Conservation (phyloP, 371 early-diverging fungal genomes). For the Mucor circinelloides region DNA sequence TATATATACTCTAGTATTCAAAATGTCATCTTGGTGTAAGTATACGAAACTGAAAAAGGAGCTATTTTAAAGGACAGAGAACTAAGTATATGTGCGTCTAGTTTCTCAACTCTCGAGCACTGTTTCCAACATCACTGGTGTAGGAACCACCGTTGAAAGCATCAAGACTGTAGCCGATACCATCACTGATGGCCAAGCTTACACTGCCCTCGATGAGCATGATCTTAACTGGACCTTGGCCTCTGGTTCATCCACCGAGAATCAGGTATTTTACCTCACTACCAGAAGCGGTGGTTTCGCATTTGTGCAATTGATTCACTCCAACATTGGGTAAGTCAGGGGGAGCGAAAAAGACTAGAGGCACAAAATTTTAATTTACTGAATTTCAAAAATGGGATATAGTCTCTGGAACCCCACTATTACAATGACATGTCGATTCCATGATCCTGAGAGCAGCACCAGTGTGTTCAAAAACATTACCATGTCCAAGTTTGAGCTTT, state of each 20-base stretch:
- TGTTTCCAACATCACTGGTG: constrained; percentile 51
- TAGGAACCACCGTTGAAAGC: constrained; percentile 33
- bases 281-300: constrained; percentile 74
- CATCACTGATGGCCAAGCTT: constrained; percentile 59
- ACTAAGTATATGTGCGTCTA: background rate
- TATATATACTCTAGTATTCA: background rate
- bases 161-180: constrained; percentile 59
- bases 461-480: constrained; percentile 76
- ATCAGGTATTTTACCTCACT: constrained; percentile 85
- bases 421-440: constrained; percentile 77
- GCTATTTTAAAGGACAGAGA: background rate
- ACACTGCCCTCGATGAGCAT: constrained; percentile 57
- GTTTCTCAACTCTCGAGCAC: constrained; percentile 55
- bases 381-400: constrained; percentile 10
- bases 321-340: constrained; percentile 71
- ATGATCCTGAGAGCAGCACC: constrained; percentile 63
- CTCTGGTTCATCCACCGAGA: constrained; percentile 83
- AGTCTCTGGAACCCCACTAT: constrained; percentile 66
- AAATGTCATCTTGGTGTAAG: constrained; percentile 36
- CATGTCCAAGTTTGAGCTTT: constrained; percentile 62
- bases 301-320: constrained; percentile 86
- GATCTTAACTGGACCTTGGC: constrained; percentile 79
- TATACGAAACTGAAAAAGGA: background rate
- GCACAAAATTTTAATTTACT: background rate
- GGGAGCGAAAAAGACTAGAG: background rate